These are phyloP conservation scores for Talaromyces adpressus DNA, from an alignment of 495 filamentous ascomycete genomes.

Conservation along the genomic window DNA sequence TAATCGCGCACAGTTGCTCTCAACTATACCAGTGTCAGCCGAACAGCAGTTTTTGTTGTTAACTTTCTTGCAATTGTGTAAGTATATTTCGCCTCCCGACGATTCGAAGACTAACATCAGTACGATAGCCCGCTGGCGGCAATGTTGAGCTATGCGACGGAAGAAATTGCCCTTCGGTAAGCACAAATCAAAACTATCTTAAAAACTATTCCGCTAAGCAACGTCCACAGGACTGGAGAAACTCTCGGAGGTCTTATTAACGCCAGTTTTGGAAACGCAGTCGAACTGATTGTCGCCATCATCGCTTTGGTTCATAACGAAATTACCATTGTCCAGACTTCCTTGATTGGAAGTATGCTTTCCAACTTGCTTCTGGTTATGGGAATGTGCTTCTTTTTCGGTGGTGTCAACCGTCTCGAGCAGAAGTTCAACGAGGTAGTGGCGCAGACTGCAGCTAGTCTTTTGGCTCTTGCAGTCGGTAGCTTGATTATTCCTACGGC, in stretches of 20 bases:
- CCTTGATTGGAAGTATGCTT: conserved; percentile 81
- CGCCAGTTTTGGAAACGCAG: conserved; percentile 83
- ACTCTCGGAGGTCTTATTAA: conserved; percentile 82
- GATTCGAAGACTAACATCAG: conserved; percentile 2
- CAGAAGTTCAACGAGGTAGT: conserved; percentile 91
- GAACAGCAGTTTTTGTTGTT: conserved; percentile 65
- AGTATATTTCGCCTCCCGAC: conserved; percentile 3
- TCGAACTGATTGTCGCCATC: conserved; percentile 86
- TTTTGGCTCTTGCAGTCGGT: conserved; percentile 72
- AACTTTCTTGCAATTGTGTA: conserved; percentile 84
- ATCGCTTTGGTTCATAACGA: conserved; percentile 68
- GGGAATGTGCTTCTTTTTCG: conserved; percentile 91
- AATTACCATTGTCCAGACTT: conserved; percentile 86
- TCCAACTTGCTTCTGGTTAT: conserved; percentile 88
- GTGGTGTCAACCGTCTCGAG: conserved; percentile 69
- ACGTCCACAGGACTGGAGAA: conserved; percentile 50
- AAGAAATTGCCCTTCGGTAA: conserved; percentile 45
- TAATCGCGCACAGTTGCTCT: conserved; percentile 46
- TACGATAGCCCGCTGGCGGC: conserved; percentile 40
- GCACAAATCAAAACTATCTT: background rate
- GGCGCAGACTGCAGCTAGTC: conserved; percentile 82
- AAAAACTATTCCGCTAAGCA: conserved; percentile 1
- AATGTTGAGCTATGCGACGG: conserved; percentile 49
- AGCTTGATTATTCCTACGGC: conserved; percentile 85
- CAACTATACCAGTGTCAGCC: conserved; percentile 51